Base-by-base conservation (phyloP, 1,139 yeast species). In the Hemisphaericaspora xylanilytica region DNA sequence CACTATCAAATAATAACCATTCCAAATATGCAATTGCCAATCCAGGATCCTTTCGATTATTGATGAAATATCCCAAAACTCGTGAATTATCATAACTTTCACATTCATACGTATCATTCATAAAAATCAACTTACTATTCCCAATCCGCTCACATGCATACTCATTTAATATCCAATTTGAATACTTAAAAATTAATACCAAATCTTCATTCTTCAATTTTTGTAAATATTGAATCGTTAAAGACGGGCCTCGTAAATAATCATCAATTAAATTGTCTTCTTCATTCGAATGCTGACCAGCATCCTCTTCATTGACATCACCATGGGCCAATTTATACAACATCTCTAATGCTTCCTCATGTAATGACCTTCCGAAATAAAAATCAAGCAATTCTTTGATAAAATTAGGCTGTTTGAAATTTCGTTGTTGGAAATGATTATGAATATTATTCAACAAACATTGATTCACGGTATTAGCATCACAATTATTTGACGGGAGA, bases 331-430 rank as follows among this genome's bases (percentile, higher is more conserved):
- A 48, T n/a, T 61, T 53, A 38, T 61, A 56, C 32, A 90, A 64
- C 56, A 87, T 70, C 10, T 70, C 64, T 35, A 92, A 63, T 0
- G 97, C 95, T 40, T 81, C 80, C 11, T 67, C 63, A 58, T 89
- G 96, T 34, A 78, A 58, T 2, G 64, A 58, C 41, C 84, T 70
- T 8, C 85, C 79, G 52, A 69, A 82, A 52, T 85, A 87, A 53
- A 87, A 92, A 54, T 87, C 96, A 11, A 88, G 73, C 32, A 92
- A 67, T 49, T 89, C 97, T 33, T 74, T 75, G 51, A 79, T 74
- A 54, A 78, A 74, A 5, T 69, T 67, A 7, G 73, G 66, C 29
- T 45, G 47, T 29, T 34, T 40, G 27, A 39, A 32, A 28, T 38
- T 39, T 21, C 48, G 26, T 28, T 43, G 47, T 25, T 68, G 63